A percentile compares a stretch with the other conserved stretches of the same genome.
phyloP scores from a whole-genome alignment of 352 stramenopile species.

The Globisporangium lucens region DNA sequence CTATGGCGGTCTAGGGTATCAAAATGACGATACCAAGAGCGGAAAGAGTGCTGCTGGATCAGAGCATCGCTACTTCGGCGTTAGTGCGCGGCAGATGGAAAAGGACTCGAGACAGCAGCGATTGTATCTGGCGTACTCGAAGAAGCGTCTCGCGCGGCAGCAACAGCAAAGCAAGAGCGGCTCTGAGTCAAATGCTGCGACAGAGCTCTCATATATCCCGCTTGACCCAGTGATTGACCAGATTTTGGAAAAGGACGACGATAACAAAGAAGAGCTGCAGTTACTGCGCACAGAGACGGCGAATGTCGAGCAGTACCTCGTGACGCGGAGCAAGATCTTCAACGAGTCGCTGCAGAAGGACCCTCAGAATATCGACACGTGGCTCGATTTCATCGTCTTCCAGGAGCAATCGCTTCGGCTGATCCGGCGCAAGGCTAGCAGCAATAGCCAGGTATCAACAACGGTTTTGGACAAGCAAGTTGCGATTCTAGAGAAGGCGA shows the following conservation, averaged over 20 bases:
- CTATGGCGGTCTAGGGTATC: not conserved
- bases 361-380: constrained; percentile 40
- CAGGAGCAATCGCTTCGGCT: constrained; percentile 60
- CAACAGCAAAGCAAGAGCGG: not conserved
- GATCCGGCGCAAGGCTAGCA: constrained; percentile 8
- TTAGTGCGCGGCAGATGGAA: constrained; percentile 38
- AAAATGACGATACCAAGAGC: not conserved
- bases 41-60: not conserved
- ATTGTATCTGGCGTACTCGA: constrained; percentile 67
- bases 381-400: constrained; percentile 75
- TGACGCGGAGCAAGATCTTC: constrained; percentile 48
- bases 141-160: constrained; percentile 37
- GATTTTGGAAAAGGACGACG: not conserved
- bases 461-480: constrained; percentile 63
- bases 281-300: constrained; percentile 59
- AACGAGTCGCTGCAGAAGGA: constrained; percentile 38
- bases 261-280: not conserved
- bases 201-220: constrained; percentile 60
- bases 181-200: not conserved
- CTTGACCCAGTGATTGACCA: constrained; percentile 46
- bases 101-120: constrained; percentile 36
- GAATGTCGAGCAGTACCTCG: constrained; percentile 61
- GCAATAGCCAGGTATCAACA: constrained; percentile 17
- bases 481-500: constrained; percentile 54
- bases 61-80: constrained; percentile 53